Evolutionary conservation across 345 rosid genomes (phyloP), one percentile per base, ranked within the genome.

Genomic region (Adansonia digitata): DNA sequence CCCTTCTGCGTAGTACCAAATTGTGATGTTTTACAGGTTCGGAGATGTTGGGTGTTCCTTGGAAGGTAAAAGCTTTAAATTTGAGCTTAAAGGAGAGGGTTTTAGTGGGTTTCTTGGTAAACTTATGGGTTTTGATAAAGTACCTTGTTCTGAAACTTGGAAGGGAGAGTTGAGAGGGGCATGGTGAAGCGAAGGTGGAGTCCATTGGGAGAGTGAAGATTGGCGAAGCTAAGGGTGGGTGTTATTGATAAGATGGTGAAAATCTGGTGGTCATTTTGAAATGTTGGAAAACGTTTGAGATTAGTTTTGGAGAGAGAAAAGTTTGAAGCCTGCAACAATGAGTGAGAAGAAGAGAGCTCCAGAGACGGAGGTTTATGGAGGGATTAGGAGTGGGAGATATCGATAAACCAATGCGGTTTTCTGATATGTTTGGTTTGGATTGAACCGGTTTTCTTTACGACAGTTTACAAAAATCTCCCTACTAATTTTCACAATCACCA

Each of bases 111-210:
- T 67, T 71, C 13, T 39, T 76, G 5, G 59, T 65, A 29, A 73
- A 59, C 43, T 22, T 76, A 40, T 81, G 82, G 39, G 4, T 40
- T 84, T 53, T 82, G 31, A 82, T 37, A 27, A 77, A 74, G 39
- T 60, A 48, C 60, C 74, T 86, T 11, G 77, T 80, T 9, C 74
- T 72, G 46, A 84, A 72, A 77, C 73, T 81, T 56, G 63, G 59
- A 31, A 80, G 72, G 77, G 82, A 80, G 53, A 83, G 67, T 64
- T 77, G 90, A 15, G 84, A 70, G 82, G 72, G 2, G 66, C 73
- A 51, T 11, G 85, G 80, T 57, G 84, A 82, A 74, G 79, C 69
- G 73, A 83, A 74, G 26, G 84, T 64, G 81, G 86, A 85, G 69
- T 80, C 87, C 97, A 91, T 91, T 27, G 72, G 39, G 31, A 52